Evolutionary conservation across 371 early-diverging fungal species (phyloP), one percentile per base, ranked within the genome.

Genomic region (Mortierella sp.): DNA sequence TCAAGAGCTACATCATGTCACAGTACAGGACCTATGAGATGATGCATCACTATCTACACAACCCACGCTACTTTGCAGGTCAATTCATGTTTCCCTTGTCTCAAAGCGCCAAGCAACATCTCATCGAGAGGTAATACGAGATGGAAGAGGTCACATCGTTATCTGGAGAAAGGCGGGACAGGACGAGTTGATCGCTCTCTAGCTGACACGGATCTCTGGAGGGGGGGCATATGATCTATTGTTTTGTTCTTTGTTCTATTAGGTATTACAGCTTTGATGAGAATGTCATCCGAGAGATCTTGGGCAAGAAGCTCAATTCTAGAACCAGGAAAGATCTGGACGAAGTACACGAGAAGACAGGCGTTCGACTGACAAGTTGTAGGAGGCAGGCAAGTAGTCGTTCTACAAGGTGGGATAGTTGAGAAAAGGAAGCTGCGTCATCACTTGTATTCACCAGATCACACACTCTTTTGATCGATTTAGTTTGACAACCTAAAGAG

Each of bases 401-500:
- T n/a, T n/a, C n/a, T n/a, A n/a, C n/a, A n/a, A n/a, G n/a, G n/a
- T n/a, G n/a, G n/a, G n/a, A n/a, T n/a, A n/a, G n/a, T n/a, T n/a
- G n/a, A n/a, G n/a, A n/a, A n/a, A n/a, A n/a, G n/a, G n/a, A n/a
- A n/a, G n/a, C 44, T n/a, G 14, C 44, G 44, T 43, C 16, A 5
- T 25, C 10, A 9, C 16, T 28, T 49, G 50, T 5, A 49, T 17
- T 49, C 28, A 49, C 29, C 28, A 28, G 27, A 49, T 25, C 41
- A 22, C 16, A 17, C n/a, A 17, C 1, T 28, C 6, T 28, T 28
- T 28, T 27, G 14, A 9, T 9, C 29, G 16, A 21, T 24, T 47
- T 52, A 79, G 88, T 88, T 90, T 81, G 89, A 89, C 63, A 90
- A 90, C 64, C 45, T 90, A 31, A 88, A 87, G 72, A 53, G 90